phyloP scores from a whole-genome alignment of 192 early-diverging fungal genomes.

The Backusella parvicylindrica region DNA sequence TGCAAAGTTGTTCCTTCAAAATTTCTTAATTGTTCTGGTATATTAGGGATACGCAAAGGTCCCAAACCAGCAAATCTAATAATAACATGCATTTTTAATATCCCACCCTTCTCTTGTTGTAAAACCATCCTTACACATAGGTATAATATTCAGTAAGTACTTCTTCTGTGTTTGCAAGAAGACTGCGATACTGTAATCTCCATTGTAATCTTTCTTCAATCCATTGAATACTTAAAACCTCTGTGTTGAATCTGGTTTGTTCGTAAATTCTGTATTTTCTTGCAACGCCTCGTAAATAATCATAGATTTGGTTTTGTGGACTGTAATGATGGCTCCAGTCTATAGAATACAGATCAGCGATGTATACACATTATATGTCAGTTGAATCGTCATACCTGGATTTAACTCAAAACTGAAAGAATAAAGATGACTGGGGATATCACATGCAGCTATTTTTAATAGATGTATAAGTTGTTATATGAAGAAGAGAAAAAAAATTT shows the following conservation, averaged over 20 bases:
- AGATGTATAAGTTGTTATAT: too few species aligned
- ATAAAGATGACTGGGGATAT: slow-evolving; percentile 41
- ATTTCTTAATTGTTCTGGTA: slow-evolving; percentile 43
- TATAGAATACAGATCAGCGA: not conserved
- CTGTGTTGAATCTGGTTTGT: slow-evolving; percentile 38
- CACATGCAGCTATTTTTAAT: slow-evolving; percentile 29
- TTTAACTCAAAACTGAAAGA: slow-evolving; percentile 39
- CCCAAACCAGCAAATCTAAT: slow-evolving; percentile 43
- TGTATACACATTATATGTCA: not conserved
- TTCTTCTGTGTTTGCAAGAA: not conserved
- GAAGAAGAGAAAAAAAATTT: not conserved
- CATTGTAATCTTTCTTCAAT: slow-evolving; percentile 34
- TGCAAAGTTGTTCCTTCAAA: slow-evolving; percentile 54
- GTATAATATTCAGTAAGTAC: not conserved
- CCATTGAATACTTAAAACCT: slow-evolving; percentile 34
- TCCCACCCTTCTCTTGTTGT: not conserved
- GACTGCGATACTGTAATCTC: slow-evolving; percentile 15
- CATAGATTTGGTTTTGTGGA: slow-evolving; percentile 37
- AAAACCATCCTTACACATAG: not conserved
- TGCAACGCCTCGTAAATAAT: slow-evolving; percentile 33
- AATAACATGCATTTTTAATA: not conserved
- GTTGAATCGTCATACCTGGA: slow-evolving; percentile 19
- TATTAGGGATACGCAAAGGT: slow-evolving; percentile 42
- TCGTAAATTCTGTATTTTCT: slow-evolving; percentile 37
- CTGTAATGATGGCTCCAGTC: slow-evolving; percentile 37